A percentile compares a stretch with the other conserved stretches of the same genome.
Evolutionary conservation across 1,139 yeast species (phyloP).

Genomic region (Yamadazyma oceani): DNA sequence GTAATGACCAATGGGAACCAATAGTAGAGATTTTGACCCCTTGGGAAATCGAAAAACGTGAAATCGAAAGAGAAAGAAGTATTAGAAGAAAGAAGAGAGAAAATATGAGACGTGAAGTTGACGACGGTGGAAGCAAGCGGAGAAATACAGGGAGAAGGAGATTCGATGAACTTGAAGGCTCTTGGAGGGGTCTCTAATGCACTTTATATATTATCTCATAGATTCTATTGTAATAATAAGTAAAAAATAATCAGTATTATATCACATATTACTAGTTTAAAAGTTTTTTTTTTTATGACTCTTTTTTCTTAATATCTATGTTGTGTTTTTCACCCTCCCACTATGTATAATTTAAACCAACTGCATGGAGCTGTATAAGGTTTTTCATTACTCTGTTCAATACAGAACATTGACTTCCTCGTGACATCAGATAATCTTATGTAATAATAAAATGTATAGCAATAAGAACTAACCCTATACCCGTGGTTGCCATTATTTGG

Average conservation of each 20-base stretch:
- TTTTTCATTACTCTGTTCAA: no score
- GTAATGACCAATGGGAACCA: slow-evolving; percentile 83
- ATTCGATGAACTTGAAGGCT: slow-evolving; percentile 54
- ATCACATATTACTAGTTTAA: no score
- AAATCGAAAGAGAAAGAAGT: slow-evolving; percentile 91
- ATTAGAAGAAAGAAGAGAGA: slow-evolving; percentile 91
- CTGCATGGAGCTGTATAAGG: no score
- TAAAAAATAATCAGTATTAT: not conserved
- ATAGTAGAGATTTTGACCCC: slow-evolving; percentile 81
- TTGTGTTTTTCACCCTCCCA: no score
- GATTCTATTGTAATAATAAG: not conserved
- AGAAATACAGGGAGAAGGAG: slow-evolving; percentile 54
- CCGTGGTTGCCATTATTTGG: no score
- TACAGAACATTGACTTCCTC: no score
- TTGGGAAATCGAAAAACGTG: slow-evolving; percentile 93
- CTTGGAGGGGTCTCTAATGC: slow-evolving; percentile 21
- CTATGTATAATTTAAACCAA: no score
- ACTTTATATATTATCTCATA: not conserved
- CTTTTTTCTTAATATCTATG: no score
- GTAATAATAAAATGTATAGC: no score
- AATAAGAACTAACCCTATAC: no score
- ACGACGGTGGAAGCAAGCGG: slow-evolving; percentile 39
- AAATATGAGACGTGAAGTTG: slow-evolving; percentile 62
- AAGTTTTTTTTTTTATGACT: no score
- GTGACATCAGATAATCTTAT: no score